These are phyloP conservation scores for Leucocoprinus leucothites DNA, from an alignment of 768 basidiomycete genomes.

Conservation along the genomic window DNA sequence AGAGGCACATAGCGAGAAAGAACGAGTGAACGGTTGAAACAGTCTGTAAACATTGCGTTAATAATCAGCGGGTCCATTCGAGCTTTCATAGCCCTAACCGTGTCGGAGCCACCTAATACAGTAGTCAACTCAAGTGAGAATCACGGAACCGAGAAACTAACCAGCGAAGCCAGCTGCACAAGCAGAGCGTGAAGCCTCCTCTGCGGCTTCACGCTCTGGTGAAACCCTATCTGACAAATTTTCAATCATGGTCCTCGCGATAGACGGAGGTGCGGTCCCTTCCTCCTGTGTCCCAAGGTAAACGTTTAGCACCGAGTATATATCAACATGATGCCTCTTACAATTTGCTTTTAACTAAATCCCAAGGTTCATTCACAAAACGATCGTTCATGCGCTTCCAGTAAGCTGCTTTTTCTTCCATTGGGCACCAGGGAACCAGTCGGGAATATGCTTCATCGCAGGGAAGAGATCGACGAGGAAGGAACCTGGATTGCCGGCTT, in stretches of 20 bases:
- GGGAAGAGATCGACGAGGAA: constrained; percentile 34
- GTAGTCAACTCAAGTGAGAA: not conserved
- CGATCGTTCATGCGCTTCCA: constrained; percentile 25
- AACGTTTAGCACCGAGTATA: not conserved
- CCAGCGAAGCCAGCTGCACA: constrained; percentile 36
- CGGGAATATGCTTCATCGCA: constrained; percentile 31
- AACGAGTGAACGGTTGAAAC: constrained; percentile 30
- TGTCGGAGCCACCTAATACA: constrained; percentile 37
- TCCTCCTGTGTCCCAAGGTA: not conserved
- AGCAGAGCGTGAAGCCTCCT: constrained; percentile 27
- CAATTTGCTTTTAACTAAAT: constrained; percentile 27
- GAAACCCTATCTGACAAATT: constrained; percentile 15
- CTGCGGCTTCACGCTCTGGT: constrained; percentile 15
- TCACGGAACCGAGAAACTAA: constrained; percentile 13
- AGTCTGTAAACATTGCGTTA: constrained; percentile 20
- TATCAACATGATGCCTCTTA: constrained; percentile 11
- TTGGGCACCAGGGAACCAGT: constrained; percentile 34
- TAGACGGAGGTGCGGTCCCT: constrained; percentile 4
- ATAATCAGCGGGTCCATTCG: not conserved
- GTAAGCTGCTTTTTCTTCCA: constrained; percentile 32
- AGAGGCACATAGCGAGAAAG: not conserved
- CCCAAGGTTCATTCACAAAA: too few species aligned
- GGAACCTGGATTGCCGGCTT: constrained; percentile 27
- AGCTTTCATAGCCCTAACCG: constrained; percentile 21
- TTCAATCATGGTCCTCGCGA: constrained; percentile 18